Evolutionary conservation across 495 filamentous ascomycete genomes (phyloP).

Genomic region (Trichoderma reesei): DNA sequence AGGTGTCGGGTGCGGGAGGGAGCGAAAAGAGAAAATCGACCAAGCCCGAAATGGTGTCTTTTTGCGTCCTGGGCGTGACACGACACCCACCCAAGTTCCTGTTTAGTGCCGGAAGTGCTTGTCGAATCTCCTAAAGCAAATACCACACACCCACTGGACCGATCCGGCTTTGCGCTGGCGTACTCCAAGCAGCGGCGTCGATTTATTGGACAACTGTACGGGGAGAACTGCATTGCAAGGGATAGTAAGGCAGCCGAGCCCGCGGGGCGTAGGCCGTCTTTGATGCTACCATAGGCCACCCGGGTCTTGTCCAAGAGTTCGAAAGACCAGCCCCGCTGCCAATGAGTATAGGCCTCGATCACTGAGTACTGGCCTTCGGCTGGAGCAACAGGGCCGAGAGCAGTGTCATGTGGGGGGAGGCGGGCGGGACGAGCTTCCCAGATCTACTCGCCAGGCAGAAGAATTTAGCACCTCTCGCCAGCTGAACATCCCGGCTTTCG

Average conservation of each 20-base stretch:
- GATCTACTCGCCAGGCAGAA: not conserved
- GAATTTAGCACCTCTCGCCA: not conserved
- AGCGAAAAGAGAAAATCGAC: not conserved
- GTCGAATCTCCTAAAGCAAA: not conserved
- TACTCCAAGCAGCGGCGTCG: not conserved
- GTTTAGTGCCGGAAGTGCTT: not conserved
- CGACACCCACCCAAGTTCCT: not conserved
- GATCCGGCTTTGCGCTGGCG: not conserved
- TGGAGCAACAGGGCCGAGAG: not conserved
- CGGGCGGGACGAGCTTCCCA: not conserved
- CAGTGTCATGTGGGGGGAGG: not conserved
- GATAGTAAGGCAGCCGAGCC: not conserved
- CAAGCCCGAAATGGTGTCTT: conserved; percentile 7
- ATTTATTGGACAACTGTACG: not conserved
- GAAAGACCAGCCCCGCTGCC: not conserved
- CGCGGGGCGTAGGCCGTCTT: not conserved
- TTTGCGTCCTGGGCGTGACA: not conserved
- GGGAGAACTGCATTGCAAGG: not conserved
- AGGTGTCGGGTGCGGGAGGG: not conserved
- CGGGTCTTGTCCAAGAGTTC: not conserved
- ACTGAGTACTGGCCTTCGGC: not conserved
- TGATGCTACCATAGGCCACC: not conserved
- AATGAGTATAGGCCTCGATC: not conserved
- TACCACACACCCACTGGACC: not conserved
- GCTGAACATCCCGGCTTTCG: not conserved